These are phyloP conservation scores for Xerocomus spinulosus DNA, from an alignment of 768 basidiomycete genomes.

Conservation along the genomic window DNA sequence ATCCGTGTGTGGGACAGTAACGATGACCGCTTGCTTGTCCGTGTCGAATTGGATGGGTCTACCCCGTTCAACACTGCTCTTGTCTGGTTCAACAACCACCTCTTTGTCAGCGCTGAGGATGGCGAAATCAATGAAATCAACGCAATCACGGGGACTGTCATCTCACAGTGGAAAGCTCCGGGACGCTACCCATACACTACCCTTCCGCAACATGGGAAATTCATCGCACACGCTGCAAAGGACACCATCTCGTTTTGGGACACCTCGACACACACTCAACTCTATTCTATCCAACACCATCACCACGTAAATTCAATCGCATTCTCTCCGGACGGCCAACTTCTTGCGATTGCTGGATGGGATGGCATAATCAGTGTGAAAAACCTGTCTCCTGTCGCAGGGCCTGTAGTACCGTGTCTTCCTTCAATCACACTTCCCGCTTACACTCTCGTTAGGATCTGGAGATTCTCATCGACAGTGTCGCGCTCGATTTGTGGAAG, in stretches of 20 bases:
- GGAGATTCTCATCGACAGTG: not conserved
- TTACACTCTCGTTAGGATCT: not conserved
- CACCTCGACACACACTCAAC: not conserved
- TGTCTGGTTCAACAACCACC: not conserved
- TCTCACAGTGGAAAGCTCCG: not conserved
- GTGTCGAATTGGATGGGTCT: not conserved
- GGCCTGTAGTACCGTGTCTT: not conserved
- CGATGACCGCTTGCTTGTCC: not conserved
- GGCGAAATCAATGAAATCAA: not conserved
- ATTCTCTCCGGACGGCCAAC: not conserved
- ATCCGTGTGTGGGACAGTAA: slow-evolving; percentile 1
- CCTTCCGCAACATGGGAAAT: not conserved
- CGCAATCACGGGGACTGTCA: not conserved
- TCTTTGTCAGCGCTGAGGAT: not conserved
- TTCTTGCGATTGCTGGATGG: not conserved
- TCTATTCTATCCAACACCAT: not conserved
- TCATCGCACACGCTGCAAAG: not conserved
- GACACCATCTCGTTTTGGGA: not conserved
- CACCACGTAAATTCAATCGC: not conserved
- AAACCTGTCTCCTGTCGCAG: not conserved
- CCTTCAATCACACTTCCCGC: not conserved
- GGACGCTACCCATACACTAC: not conserved
- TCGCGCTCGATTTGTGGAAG: not conserved
- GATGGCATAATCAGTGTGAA: not conserved
- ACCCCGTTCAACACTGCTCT: not conserved